Evolutionary conservation across 1,139 yeast species (phyloP), one percentile per base, ranked within the genome.

Genomic region (Komagataea norvegica): DNA sequence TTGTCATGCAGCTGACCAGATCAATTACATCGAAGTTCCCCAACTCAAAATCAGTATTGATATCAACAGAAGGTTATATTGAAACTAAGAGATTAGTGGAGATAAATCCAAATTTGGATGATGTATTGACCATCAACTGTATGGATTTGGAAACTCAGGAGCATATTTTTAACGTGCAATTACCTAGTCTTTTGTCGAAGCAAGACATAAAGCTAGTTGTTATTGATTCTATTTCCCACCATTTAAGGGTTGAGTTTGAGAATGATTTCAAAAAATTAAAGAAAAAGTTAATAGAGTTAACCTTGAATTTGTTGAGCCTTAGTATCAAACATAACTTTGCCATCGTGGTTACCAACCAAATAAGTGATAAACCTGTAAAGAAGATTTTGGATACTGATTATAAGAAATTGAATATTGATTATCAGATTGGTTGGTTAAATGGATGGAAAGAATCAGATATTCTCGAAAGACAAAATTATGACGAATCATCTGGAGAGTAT

Each of bases 171-270:
- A 70, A 67, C 44, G 80, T 82, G 16, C 95, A 85, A 51, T 61
- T 88, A 5, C 95, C 95, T 0, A 59, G 37, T 5, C 31, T 70
- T 1, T 56, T 77, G 29, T 54, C 79, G 9, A 61, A 67, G 21
- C 18, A 33, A 14, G 54, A 63, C 3, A 67, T 77, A 3, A 79
- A 74, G 31, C 51, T 83, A 16, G 64, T 88, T 0, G 67, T 86
- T 0, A 68, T 88, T 8, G 96, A 88, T 58, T 83, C 94, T 25
- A 77, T 88, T n/a, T 86, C 95, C 0, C 93, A 87, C 46, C 95
- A 86, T 55, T 64, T 82, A 36, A 63, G 96, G 40, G 77, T 82
- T 3, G 93, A 83, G 48, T 67, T 78, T 13, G 60, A 63, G 34
- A 58, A 43, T 25, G 40, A 37, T 21, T 31, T 34, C 19, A 38